Evolutionary conservation across 306 rosid species (phyloP).

Genomic region (Quercus berberidifolia): DNA sequence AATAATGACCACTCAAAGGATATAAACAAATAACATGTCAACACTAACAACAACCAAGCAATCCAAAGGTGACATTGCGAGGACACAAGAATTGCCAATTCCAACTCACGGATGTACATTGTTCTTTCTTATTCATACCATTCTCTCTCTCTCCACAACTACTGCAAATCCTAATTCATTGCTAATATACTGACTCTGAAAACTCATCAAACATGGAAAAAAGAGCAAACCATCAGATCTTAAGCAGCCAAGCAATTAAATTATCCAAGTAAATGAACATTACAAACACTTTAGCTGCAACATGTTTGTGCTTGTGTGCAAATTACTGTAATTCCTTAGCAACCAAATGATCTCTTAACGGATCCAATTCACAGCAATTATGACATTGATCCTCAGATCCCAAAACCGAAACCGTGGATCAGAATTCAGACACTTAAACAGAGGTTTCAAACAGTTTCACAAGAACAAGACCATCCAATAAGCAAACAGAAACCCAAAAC

Average conservation of each 20-base stretch:
- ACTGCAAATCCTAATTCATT: no score
- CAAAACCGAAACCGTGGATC: constrained; percentile 10
- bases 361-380: constrained; percentile 10
- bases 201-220: no score
- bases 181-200: no score
- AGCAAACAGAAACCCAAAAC: constrained; percentile 13
- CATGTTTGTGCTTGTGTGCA: background rate
- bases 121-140: no score
- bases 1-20: no score
- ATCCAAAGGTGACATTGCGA: background rate
- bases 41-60: constrained; percentile 15
- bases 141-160: no score
- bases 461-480: constrained; percentile 2
- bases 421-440: constrained; percentile 4
- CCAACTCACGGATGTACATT: constrained; percentile 8
- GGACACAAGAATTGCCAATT: constrained; percentile 13
- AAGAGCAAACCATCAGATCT: no score
- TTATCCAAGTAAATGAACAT: background rate
- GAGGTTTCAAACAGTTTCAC: constrained; percentile 2
- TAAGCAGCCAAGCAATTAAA: background rate
- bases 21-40: background rate
- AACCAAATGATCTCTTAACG: background rate
- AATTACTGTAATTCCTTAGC: background rate
- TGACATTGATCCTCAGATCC: background rate
- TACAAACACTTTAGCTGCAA: background rate